phyloP scores from a whole-genome alignment of 2,329 filamentous ascomycete species.

The Bipolaris oryzae region DNA sequence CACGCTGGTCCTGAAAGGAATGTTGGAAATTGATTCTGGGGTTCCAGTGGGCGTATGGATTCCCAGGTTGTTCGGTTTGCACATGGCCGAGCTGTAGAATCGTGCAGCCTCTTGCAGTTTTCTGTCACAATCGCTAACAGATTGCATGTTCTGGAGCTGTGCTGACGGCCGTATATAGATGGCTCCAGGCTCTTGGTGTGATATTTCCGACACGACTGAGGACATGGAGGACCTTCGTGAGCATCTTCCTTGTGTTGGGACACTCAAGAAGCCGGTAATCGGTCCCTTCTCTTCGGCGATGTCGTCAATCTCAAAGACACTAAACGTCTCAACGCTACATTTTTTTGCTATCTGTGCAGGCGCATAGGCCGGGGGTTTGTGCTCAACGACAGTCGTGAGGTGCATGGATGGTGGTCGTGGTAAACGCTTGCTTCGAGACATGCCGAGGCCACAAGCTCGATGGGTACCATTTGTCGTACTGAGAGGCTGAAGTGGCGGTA shows the following conservation, averaged over 20 bases:
- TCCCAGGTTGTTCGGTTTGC: not conserved
- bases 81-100: not conserved
- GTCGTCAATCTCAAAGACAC: not conserved
- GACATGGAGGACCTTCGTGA: constrained; percentile 13
- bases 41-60: constrained; percentile 5
- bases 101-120: not conserved
- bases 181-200: constrained; percentile 8
- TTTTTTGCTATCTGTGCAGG: not conserved
- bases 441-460: not conserved
- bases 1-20: not conserved
- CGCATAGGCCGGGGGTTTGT: not conserved
- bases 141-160: constrained; percentile 18
- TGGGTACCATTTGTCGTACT: not conserved
- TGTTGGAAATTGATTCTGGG: constrained; percentile 9
- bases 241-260: not conserved
- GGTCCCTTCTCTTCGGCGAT: not conserved
- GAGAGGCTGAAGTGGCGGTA: constrained; percentile 1
- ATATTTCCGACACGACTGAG: constrained; percentile 6
- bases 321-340: not conserved
- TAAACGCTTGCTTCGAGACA: not conserved
- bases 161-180: constrained; percentile 13
- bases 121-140: constrained; percentile 5
- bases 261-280: not conserved
- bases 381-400: constrained; percentile 1
- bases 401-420: not conserved